A percentile compares a stretch with the other conserved stretches of the same genome.
Evolutionary conservation across 129 eudicot genomes (phyloP).

Genomic region (Gnaphalium uliginosum): DNA sequence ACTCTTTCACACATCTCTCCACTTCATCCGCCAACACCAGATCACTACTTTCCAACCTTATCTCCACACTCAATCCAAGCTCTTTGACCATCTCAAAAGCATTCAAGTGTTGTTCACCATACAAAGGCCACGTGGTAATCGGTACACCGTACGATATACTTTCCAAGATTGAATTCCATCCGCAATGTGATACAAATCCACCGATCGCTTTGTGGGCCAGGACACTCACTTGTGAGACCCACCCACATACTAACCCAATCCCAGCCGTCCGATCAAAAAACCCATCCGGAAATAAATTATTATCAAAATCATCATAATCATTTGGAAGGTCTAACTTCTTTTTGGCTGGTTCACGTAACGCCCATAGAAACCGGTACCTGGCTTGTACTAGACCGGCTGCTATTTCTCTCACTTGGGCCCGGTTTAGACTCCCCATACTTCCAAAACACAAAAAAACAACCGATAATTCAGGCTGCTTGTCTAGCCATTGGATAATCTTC

Average conservation of each 20-base stretch:
- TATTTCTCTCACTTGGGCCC: constrained; percentile 31
- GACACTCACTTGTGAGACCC: constrained; percentile 48
- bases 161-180: constrained; percentile 45
- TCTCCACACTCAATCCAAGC: constrained; percentile 34
- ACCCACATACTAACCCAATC: constrained; percentile 38
- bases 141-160: constrained; percentile 36
- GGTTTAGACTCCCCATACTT: constrained; percentile 36
- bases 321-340: constrained; percentile 1
- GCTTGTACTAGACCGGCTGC: constrained; percentile 34
- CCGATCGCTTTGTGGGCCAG: constrained; percentile 36
- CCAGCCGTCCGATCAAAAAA: constrained; percentile 29
- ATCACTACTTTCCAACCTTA: constrained; percentile 16
- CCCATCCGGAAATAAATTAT: constrained; percentile 34
- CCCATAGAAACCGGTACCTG: constrained; percentile 47
- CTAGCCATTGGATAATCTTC: constrained; percentile 27
- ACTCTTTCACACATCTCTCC: constrained; percentile 29
- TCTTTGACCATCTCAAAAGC: constrained; percentile 42
- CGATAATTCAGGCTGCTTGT: constrained; percentile 34
- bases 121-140: constrained; percentile 45
- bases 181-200: constrained; percentile 53
- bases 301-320: constrained; percentile 20
- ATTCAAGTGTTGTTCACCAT: constrained; percentile 46
- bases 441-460: constrained; percentile 57
- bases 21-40: constrained; percentile 39
- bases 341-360: constrained; percentile 26